phyloP scores from a whole-genome alignment of 2,329 filamentous ascomycete genomes.

The Tolypocladium pustulatum region DNA sequence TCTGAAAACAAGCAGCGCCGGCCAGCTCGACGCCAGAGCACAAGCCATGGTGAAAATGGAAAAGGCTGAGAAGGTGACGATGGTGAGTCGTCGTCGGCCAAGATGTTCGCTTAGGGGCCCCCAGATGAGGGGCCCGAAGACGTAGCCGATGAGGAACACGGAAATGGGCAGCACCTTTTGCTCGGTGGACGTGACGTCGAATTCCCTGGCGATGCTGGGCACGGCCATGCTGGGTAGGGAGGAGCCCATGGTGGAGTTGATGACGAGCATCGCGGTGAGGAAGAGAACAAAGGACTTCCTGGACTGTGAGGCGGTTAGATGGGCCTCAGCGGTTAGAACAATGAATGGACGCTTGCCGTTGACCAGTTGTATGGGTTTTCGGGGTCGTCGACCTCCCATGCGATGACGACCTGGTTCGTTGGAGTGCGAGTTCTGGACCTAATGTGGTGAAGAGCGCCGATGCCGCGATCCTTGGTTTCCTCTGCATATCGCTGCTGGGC shows the following conservation, averaged over 20 bases:
- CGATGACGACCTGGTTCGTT: constrained; percentile 24
- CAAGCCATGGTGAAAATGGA: constrained; percentile 40
- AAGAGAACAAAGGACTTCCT: constrained; percentile 46
- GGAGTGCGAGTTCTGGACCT: constrained; percentile 21
- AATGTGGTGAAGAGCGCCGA: constrained; percentile 22
- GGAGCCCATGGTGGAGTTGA: constrained; percentile 59
- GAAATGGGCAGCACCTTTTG: constrained; percentile 48
- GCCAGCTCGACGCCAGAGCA: constrained; percentile 38
- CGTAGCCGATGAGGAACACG: constrained; percentile 53
- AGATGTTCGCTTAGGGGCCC: constrained; percentile 56
- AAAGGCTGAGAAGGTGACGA: constrained; percentile 33
- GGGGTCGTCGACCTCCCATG: constrained; percentile 35
- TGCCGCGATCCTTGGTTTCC: constrained; percentile 26
- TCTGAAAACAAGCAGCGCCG: constrained; percentile 43
- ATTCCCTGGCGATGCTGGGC: constrained; percentile 45
- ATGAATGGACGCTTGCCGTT: constrained; percentile 13
- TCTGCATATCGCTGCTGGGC: constrained; percentile 28
- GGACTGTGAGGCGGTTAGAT: constrained; percentile 20
- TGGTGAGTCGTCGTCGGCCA: constrained; percentile 36
- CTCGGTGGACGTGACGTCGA: constrained; percentile 36
- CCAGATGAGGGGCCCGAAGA: constrained; percentile 50
- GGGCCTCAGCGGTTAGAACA: no score
- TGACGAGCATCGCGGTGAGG: constrained; percentile 45
- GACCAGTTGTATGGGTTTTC: constrained; percentile 46
- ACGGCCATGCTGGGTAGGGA: constrained; percentile 54